Conservation (phyloP, 331 rosid species). For the Acacia concinna region DNA sequence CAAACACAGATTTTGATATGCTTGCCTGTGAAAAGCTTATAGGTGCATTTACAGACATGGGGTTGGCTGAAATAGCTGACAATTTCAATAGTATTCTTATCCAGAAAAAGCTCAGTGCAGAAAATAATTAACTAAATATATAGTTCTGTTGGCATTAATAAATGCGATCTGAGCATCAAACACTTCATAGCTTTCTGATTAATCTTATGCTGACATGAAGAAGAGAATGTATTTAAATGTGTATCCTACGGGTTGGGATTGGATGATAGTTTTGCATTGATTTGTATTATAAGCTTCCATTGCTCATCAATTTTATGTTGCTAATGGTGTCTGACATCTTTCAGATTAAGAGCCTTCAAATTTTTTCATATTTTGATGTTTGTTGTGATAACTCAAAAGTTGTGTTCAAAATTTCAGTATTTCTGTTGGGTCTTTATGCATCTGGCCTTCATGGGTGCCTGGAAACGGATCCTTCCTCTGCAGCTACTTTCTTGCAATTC, state of each 20-base stretch:
- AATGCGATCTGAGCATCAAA: background rate
- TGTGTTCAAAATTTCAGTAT: background rate
- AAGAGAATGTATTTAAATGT: constrained; percentile 21
- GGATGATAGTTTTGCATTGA: constrained; percentile 5
- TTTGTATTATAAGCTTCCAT: constrained; percentile 5
- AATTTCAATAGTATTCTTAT: constrained; percentile 52
- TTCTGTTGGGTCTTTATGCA: background rate
- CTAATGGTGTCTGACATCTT: constrained; percentile 6
- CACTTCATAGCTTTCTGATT: constrained; percentile 26
- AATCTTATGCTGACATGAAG: constrained; percentile 16
- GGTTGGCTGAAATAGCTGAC: constrained; percentile 51
- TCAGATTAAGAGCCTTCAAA: background rate
- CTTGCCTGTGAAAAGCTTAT: constrained; percentile 58
- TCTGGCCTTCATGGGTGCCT: constrained; percentile 6
- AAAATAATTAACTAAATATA: constrained; percentile 23
- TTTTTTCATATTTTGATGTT: background rate
- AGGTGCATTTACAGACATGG: constrained; percentile 58
- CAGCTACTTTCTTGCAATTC: background rate
- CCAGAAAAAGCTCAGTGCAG: constrained; percentile 52
- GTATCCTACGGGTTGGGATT: background rate
- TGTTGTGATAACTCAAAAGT: background rate
- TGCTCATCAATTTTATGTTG: constrained; percentile 1
- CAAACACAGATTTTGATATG: constrained; percentile 53
- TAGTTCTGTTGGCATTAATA: background rate
- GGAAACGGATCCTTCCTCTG: background rate